Evolutionary conservation across 148 eudicot species (phyloP).

Genomic region (Arctostaphylos glauca): DNA sequence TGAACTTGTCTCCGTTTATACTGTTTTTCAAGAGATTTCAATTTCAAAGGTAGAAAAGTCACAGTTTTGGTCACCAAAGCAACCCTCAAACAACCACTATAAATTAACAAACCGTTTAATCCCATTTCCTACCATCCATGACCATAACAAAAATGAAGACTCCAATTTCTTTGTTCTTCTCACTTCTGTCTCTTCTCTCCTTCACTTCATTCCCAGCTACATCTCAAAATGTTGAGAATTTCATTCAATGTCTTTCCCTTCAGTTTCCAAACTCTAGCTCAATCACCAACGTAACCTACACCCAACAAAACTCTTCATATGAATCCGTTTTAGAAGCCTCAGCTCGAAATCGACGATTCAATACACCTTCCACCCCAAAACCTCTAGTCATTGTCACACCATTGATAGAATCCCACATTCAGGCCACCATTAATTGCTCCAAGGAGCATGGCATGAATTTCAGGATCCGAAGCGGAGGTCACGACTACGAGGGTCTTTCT

Average conservation of each 20-base stretch:
- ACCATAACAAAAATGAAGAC: not conserved
- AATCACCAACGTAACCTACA: conserved; percentile 15
- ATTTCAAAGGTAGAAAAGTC: not conserved
- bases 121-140: not conserved
- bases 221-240: not conserved
- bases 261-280: not conserved
- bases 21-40: not conserved
- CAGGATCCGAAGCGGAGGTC: conserved; percentile 13
- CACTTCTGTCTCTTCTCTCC: not conserved
- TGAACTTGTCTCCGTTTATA: not conserved
- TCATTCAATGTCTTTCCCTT: not conserved
- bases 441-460: not conserved
- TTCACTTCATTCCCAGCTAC: not conserved
- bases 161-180: not conserved
- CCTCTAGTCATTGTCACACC: conserved; percentile 14
- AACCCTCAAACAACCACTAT: not conserved
- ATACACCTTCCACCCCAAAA: not conserved
- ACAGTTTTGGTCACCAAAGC: not conserved
- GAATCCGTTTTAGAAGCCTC: not conserved
- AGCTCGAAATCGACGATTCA: conserved; percentile 2
- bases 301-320: conserved; percentile 11
- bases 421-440: not conserved
- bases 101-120: not conserved
- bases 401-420: conserved; percentile 1
- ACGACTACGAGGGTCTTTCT: conserved; percentile 21